phyloP scores from a whole-genome alignment of 2,329 filamentous ascomycete species.

The Fusarium nurragi region DNA sequence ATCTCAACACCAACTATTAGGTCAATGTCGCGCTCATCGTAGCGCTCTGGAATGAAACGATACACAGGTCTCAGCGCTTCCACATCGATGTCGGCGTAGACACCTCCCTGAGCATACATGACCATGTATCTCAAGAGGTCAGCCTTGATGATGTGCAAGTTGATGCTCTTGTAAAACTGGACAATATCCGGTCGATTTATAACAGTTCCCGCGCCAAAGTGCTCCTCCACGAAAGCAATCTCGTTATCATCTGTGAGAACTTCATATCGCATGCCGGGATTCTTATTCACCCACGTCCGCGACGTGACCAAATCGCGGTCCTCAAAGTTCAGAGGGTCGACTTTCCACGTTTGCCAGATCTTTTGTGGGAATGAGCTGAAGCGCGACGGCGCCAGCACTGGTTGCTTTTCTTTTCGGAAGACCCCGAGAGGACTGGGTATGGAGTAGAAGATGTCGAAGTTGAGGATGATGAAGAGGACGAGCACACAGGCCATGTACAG shows the following conservation, averaged over 20 bases:
- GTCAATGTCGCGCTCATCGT: slow-evolving; percentile 71
- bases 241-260: slow-evolving; percentile 76
- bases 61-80: slow-evolving; percentile 49
- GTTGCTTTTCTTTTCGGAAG: slow-evolving; percentile 21
- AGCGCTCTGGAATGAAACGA: slow-evolving; percentile 60
- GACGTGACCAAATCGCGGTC: slow-evolving; percentile 68
- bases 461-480: slow-evolving; percentile 58
- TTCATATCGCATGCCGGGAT: slow-evolving; percentile 73
- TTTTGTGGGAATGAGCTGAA: slow-evolving; percentile 67
- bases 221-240: slow-evolving; percentile 71
- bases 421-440: slow-evolving; percentile 39
- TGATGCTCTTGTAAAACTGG: slow-evolving; percentile 67
- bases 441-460: slow-evolving; percentile 53
- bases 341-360: slow-evolving; percentile 83
- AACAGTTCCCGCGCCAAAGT: slow-evolving; percentile 74
- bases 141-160: slow-evolving; percentile 71
- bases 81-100: slow-evolving; percentile 67
- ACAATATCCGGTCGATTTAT: slow-evolving; percentile 72
- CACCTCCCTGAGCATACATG: slow-evolving; percentile 78
- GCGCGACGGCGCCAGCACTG: slow-evolving; percentile 21
- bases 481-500: slow-evolving; percentile 57
- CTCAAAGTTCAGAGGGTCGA: slow-evolving; percentile 72
- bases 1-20: slow-evolving; percentile 77
- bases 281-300: slow-evolving; percentile 72
- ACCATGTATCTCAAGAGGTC: slow-evolving; percentile 76